These are phyloP conservation scores for Lactifluus subvellereus DNA, from an alignment of 768 basidiomycete genomes.

Conservation along the genomic window DNA sequence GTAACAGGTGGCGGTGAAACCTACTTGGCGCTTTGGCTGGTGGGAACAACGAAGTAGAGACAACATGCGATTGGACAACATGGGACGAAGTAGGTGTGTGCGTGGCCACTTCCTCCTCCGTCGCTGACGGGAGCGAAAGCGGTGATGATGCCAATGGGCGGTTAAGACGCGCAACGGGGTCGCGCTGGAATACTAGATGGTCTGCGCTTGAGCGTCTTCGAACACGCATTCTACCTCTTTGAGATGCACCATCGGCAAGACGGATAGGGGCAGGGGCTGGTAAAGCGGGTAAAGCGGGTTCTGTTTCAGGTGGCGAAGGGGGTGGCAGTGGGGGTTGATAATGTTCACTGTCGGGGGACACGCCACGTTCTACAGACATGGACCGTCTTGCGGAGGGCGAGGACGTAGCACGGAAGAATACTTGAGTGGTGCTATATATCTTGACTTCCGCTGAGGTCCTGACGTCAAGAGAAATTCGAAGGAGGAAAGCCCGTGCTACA, in stretches of 20 bases:
- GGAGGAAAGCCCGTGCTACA: conserved; percentile 23
- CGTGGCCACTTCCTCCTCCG: conserved; percentile 6
- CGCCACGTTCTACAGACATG: conserved; percentile 46
- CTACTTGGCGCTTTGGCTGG: not conserved
- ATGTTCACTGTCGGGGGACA: conserved; percentile 38
- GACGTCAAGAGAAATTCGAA: conserved; percentile 5
- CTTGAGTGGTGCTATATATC: conserved; percentile 62
- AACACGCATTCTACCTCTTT: conserved; percentile 26
- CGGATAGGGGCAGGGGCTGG: not conserved
- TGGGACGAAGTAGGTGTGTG: not conserved
- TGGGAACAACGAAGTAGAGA: conserved; percentile 2
- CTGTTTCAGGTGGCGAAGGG: not conserved
- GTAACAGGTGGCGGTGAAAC: not conserved
- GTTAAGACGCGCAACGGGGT: conserved; percentile 28
- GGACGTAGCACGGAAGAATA: conserved; percentile 61
- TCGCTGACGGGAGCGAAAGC: conserved; percentile 27
- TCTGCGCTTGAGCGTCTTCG: conserved; percentile 32
- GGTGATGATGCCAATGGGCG: conserved; percentile 29
- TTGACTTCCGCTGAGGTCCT: conserved; percentile 68
- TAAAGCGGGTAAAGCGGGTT: not conserved
- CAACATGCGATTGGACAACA: not conserved
- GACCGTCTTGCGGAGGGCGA: conserved; percentile 41
- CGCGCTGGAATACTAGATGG: conserved; percentile 30
- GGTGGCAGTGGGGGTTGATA: conserved; percentile 34
- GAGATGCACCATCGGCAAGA: conserved; percentile 7